Evolutionary conservation across 352 stramenopile genomes (phyloP).

Genomic region (Pythium rishiriense): DNA sequence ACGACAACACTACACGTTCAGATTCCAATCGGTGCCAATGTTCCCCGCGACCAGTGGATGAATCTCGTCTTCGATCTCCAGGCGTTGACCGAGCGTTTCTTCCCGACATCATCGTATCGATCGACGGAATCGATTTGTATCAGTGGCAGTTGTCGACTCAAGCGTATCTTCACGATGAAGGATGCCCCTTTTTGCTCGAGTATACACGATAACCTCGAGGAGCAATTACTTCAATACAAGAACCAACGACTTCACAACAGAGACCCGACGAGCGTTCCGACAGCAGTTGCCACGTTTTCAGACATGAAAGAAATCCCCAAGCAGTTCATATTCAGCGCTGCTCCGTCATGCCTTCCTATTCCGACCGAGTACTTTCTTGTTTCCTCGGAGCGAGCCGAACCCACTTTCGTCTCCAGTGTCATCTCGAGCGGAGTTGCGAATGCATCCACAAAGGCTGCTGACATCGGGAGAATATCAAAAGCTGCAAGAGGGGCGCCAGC

Average conservation of each 20-base stretch:
- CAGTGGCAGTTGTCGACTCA: conserved; percentile 69
- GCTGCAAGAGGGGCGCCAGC: not conserved
- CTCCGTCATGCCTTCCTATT: conserved; percentile 34
- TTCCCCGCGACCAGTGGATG: conserved; percentile 74
- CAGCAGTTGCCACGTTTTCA: conserved; percentile 23
- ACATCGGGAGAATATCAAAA: not conserved
- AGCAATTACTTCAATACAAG: conserved; percentile 10
- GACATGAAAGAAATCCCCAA: conserved; percentile 59
- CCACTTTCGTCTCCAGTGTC: not conserved
- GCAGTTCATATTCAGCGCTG: conserved; percentile 60
- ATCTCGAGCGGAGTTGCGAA: not conserved
- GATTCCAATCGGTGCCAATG: conserved; percentile 46
- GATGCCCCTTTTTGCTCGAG: conserved; percentile 45
- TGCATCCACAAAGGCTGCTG: not conserved
- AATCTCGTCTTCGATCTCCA: conserved; percentile 80
- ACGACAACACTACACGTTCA: conserved; percentile 64
- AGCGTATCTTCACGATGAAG: conserved; percentile 88
- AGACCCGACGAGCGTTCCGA: conserved; percentile 12
- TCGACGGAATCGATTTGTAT: conserved; percentile 81
- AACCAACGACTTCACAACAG: conserved; percentile 17
- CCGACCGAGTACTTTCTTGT: conserved; percentile 60
- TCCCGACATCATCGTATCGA: conserved; percentile 52
- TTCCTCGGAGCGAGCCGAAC: not conserved
- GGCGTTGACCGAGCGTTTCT: conserved; percentile 57
- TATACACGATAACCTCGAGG: conserved; percentile 1